These are phyloP conservation scores for Pleodorina starrii DNA, from an alignment of 139 green algal genomes.

Conservation along the genomic window DNA sequence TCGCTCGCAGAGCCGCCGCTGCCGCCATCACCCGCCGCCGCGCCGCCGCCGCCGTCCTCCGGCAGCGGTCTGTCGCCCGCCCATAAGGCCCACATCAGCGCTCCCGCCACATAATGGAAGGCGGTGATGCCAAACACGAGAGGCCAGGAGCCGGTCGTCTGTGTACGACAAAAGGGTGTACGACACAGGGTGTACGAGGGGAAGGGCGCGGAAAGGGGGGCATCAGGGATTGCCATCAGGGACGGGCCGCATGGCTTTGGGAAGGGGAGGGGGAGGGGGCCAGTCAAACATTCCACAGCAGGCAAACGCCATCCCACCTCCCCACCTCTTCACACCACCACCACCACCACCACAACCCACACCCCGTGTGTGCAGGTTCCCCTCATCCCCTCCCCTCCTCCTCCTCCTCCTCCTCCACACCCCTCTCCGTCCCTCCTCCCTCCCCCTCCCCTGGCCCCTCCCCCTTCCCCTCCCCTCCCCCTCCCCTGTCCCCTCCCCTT, in stretches of 20 bases:
- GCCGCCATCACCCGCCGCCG: too few relatives aligned
- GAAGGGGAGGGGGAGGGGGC: too few relatives aligned
- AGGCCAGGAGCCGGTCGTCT: constrained; percentile 75
- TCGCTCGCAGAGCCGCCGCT: too few relatives aligned
- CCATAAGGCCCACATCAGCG: constrained; percentile 73
- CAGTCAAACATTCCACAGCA: too few relatives aligned
- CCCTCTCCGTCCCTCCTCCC: not conserved
- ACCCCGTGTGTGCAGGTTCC: not conserved
- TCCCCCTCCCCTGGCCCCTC: not conserved
- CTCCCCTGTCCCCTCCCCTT: not conserved
- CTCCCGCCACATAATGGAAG: constrained; percentile 76
- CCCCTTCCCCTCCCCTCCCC: not conserved
- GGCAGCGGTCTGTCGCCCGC: constrained; percentile 28
- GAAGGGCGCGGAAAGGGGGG: too few relatives aligned
- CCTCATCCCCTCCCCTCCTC: not conserved
- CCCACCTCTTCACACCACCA: too few relatives aligned
- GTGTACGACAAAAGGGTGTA: constrained; percentile 46
- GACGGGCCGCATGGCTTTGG: too few relatives aligned
- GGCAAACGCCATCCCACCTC: too few relatives aligned
- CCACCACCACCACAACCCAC: too few relatives aligned
- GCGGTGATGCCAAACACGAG: constrained; percentile 85
- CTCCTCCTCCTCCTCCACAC: not conserved
- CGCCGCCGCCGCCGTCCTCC: not conserved
- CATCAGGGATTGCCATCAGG: too few relatives aligned
- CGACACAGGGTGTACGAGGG: too few relatives aligned